phyloP scores from a whole-genome alignment of 257 asterid species.

The Prunella vulgaris region DNA sequence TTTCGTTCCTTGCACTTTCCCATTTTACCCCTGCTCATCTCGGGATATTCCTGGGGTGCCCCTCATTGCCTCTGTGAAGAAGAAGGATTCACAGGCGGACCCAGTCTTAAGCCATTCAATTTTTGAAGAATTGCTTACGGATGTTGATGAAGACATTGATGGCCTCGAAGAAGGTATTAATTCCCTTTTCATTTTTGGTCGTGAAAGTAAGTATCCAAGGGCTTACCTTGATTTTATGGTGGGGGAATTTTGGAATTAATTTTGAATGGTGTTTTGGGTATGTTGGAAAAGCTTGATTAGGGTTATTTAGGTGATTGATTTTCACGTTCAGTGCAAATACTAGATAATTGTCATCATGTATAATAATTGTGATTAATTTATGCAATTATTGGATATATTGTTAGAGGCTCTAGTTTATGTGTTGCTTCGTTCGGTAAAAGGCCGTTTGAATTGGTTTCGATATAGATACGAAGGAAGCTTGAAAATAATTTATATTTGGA shows the following conservation, averaged over 20 bases:
- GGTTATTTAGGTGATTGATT: neutral
- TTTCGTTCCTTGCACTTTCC: constrained; percentile 17
- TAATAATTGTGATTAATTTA: neutral
- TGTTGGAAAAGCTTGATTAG: neutral
- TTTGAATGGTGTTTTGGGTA: neutral
- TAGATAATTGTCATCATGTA: neutral
- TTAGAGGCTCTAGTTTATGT: neutral
- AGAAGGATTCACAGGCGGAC: constrained; percentile 36
- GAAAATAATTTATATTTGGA: too few relatives aligned
- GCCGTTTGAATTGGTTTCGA: too few relatives aligned
- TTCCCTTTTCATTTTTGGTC: neutral
- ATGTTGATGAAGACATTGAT: too few relatives aligned
- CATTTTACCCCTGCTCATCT: constrained; percentile 24
- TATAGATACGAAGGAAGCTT: too few relatives aligned
- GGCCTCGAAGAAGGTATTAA: too few relatives aligned
- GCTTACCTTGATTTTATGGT: too few relatives aligned
- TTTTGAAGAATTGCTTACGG: constrained; percentile 37
- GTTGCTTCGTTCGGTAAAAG: too few relatives aligned
- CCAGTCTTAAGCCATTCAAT: constrained; percentile 44
- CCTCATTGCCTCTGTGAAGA: constrained; percentile 34
- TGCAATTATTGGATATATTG: neutral
- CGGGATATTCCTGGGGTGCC: constrained; percentile 17
- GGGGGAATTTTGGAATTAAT: neutral
- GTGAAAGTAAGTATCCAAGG: too few relatives aligned
- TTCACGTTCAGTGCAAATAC: neutral